Percentiles rank a stretch among this genome's conserved stretches.
Conservation (phyloP, 192 early-diverging fungal species). For the Backusella luteola region DNA sequence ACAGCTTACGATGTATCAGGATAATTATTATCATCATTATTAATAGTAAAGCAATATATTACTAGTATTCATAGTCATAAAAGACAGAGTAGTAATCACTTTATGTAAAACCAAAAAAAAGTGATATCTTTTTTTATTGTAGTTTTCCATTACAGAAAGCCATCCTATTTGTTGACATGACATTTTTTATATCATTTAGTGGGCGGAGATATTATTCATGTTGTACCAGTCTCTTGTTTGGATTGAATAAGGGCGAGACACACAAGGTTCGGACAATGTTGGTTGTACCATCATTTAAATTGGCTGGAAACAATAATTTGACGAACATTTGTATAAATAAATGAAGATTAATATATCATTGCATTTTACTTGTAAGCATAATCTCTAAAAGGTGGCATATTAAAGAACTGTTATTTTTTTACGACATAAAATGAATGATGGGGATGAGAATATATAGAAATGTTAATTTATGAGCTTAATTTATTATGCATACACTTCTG, state of each 20-base stretch:
- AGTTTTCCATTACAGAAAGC: neutral
- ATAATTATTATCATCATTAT: neutral
- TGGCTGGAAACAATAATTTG: conserved; percentile 30
- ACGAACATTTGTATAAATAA: neutral
- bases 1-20: neutral
- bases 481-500: neutral
- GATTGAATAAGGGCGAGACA: conserved; percentile 35
- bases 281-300: conserved; percentile 44
- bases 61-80: neutral
- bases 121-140: neutral
- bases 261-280: conserved; percentile 43
- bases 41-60: neutral
- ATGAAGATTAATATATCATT: neutral
- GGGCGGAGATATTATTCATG: conserved; percentile 47
- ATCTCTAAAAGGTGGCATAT: neutral
- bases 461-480: neutral
- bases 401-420: neutral
- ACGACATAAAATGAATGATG: neutral
- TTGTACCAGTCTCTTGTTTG: conserved; percentile 49
- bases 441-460: neutral
- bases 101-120: neutral
- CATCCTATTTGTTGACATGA: conserved; percentile 50
- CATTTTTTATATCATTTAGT: conserved; percentile 42
- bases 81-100: neutral
- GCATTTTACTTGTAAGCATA: neutral